These are phyloP conservation scores for Gossypium mustelinum DNA, from an alignment of 345 rosid genomes.

Conservation along the genomic window DNA sequence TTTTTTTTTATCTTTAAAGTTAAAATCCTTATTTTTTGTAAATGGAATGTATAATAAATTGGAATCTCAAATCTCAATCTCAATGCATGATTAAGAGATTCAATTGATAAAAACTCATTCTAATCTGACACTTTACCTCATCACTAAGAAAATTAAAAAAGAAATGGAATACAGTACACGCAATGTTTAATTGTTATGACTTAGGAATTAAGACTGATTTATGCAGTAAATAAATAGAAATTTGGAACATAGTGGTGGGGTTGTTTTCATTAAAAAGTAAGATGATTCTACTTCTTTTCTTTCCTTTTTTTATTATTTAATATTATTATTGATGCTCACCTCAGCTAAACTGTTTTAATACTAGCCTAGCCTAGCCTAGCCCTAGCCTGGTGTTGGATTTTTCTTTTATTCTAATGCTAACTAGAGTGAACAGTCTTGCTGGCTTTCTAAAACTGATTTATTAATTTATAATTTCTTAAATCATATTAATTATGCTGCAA, in stretches of 20 bases:
- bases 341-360: not conserved
- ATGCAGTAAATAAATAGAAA: not conserved
- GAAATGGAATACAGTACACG: not conserved
- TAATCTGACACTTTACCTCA: not conserved
- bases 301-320: not conserved
- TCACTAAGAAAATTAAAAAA: not conserved
- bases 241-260: not conserved
- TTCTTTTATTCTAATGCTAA: not conserved
- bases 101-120: not conserved
- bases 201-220: not conserved
- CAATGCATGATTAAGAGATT: not conserved
- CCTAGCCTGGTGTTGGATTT: not conserved
- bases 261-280: not conserved
- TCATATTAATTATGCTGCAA: too few species aligned
- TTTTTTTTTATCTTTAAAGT: too few species aligned
- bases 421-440: too few species aligned
- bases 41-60: not conserved
- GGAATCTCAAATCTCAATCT: not conserved
- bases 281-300: not conserved
- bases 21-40: too few species aligned
- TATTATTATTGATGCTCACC: not conserved
- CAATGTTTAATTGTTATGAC: not conserved
- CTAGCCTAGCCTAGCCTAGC: not conserved
- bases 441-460: too few species aligned
- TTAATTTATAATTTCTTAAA: too few species aligned